Evolutionary conservation across 768 basidiomycete species (phyloP), one percentile per base, ranked within the genome.

Genomic region (Rhizopogon salebrosus): DNA sequence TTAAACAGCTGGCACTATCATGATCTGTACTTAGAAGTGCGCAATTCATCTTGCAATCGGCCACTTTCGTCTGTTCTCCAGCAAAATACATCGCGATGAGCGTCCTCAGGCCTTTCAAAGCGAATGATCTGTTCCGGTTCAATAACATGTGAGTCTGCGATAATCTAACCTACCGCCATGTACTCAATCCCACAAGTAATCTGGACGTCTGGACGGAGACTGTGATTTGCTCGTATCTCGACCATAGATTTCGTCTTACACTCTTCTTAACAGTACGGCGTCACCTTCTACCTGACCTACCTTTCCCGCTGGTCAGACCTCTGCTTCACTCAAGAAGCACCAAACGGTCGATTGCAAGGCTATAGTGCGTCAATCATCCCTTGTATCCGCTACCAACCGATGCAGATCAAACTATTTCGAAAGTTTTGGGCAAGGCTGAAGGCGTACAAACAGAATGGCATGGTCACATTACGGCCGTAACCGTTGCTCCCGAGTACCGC

Each of bases 161-260:
- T 10, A 10, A 14, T n/a, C 35, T 16, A 13, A 22, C 18, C 9
- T 29, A 18, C 31, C 45, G 22, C 23, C 20, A n/a, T 1, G 11
- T 8, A 23, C 18, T 36, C 18, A 39, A 54, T 23, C 39, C 49
- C 45, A 51, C 1, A 68, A 93, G 92, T 55, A 98, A 99, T 70
- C 72, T 95, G 63, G 95, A 98, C 68, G 75, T 94, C 41, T 98
- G 92, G 92, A 98, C 97, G 41, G 95, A 98, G 72, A 98, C 97
- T 20, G 95, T 93, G 61, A 63, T 85, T 72, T 23, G 6, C n/a
- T 20, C 36, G 14, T 45, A 18, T 3, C 48, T 49, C 56, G 24
- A 60, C 14, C 36, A 39, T 41, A 9, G 42, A 46, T 23, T 11
- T 20, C 3, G n/a, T 6, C 22, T 29, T 20, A 39, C 38, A 9